phyloP scores from a whole-genome alignment of 2,329 filamentous ascomycete species.

The Diplocarpon mali region DNA sequence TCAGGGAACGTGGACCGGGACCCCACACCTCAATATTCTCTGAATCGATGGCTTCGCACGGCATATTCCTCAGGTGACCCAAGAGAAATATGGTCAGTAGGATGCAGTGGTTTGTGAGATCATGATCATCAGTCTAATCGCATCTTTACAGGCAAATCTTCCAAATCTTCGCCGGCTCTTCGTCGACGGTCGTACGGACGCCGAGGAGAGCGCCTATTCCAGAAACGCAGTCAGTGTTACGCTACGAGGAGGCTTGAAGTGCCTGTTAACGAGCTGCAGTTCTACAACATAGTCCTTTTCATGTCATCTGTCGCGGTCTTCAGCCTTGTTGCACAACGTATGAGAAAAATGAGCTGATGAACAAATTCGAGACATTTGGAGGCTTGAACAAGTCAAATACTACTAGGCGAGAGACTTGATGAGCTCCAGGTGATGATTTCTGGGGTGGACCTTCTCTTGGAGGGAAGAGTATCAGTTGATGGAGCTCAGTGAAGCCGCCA shows the following conservation, averaged over 20 bases:
- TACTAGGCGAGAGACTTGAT: no score
- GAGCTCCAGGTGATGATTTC: no score
- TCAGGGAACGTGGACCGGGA: no score
- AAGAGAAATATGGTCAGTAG: no score
- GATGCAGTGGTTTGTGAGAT: not conserved
- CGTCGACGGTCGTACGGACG: constrained; percentile 84
- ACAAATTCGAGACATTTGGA: not conserved
- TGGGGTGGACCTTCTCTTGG: no score
- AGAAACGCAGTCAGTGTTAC: constrained; percentile 64
- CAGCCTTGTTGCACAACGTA: constrained; percentile 81
- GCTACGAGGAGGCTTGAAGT: not conserved
- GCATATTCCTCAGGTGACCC: no score
- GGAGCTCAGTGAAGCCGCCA: no score
- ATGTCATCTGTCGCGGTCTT: constrained; percentile 94
- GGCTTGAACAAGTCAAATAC: not conserved
- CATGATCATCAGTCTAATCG: constrained; percentile 16
- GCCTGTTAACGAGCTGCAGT: constrained; percentile 41
- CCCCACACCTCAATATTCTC: no score
- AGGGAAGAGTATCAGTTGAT: no score
- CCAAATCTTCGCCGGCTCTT: constrained; percentile 95
- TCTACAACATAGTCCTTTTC: constrained; percentile 95
- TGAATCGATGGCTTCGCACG: no score
- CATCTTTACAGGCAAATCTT: constrained; percentile 49
- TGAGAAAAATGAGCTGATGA: constrained; percentile 31
- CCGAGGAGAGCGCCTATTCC: constrained; percentile 90